Evolutionary conservation across 2,329 filamentous ascomycete genomes (phyloP), one percentile per base, ranked within the genome.

Genomic region (Claviceps sp.): DNA sequence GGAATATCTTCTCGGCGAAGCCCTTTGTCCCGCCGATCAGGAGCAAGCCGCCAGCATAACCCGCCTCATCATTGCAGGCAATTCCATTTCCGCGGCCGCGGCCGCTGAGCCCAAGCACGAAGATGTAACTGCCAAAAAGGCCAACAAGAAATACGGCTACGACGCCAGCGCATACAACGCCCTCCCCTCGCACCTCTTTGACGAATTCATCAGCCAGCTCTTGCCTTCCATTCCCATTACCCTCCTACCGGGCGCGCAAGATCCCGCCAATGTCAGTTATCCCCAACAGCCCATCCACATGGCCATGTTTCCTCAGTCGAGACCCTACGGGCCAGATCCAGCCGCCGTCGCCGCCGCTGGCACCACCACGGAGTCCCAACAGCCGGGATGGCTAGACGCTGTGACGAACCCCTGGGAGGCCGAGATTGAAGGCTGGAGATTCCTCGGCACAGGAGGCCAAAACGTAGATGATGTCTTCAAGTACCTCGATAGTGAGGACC

Each of bases 401-500:
- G 87, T 90, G 47, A 97, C 93, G 4, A 98, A 98, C 62, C 93
- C 93, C 0, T 95, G 87, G 83, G 86, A 94, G 60, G 89, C 83
- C 22, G 88, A 95, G 64, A 69, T 98, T 0, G 89, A 95, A 52
- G 94, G 93, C 1, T 95, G 89, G 84, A 79, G 88, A 44, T 70
- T 97, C 6, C 77, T 96, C 45, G 90, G 87, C 11, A 93, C 87
- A 0, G 86, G 87, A 39, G 93, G 93, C 0, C 93, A 98, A 70
- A 95, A 95, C 50, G 79, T 98, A 3, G 87, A 95, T 60, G 94
- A 98, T 66, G 81, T 97, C 3, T 87, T 89, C 67, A 93, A 91
- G 66, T 98, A 98, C 63, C 78, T 97, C 26, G 81, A 85, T 53
- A 83, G 80, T 39, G 81, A 89, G 43, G 82, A 89, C 59, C 73